Evolutionary conservation across 495 filamentous ascomycete genomes (phyloP).

Genomic region (Neurospora tetraspora): DNA sequence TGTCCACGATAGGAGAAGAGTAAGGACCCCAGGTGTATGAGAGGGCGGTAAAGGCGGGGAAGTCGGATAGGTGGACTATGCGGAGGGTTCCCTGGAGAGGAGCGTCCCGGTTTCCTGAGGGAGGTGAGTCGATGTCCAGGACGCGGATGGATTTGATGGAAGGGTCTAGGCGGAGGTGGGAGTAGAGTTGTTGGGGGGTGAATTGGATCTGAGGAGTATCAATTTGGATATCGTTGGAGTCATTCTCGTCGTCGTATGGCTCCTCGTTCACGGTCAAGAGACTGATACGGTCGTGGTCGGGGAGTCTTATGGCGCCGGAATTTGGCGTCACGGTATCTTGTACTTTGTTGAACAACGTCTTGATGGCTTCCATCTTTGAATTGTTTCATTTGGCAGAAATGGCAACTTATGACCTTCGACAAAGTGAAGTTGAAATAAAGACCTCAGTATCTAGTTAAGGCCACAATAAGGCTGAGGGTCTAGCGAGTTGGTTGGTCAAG

Average conservation of each 20-base stretch:
- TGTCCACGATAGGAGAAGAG: background rate
- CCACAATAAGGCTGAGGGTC: background rate
- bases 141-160: conserved; percentile 3
- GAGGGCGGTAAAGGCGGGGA: conserved; percentile 9
- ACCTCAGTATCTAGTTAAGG: background rate
- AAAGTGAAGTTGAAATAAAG: background rate
- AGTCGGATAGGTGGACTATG: conserved; percentile 3
- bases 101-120: background rate
- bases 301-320: background rate
- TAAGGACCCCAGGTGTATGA: conserved; percentile 12
- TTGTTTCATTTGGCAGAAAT: background rate
- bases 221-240: background rate
- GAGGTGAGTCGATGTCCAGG: conserved; percentile 2
- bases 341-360: background rate
- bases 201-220: background rate
- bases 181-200: background rate
- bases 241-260: background rate
- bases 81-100: background rate
- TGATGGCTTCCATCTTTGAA: background rate
- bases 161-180: background rate
- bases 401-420: background rate
- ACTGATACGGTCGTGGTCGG: background rate
- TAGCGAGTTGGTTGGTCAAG: background rate
- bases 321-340: background rate
- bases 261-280: background rate